Conservation (phyloP, 2,329 filamentous ascomycete genomes). For the Ophiocordyceps polyrhachis-furcata region DNA sequence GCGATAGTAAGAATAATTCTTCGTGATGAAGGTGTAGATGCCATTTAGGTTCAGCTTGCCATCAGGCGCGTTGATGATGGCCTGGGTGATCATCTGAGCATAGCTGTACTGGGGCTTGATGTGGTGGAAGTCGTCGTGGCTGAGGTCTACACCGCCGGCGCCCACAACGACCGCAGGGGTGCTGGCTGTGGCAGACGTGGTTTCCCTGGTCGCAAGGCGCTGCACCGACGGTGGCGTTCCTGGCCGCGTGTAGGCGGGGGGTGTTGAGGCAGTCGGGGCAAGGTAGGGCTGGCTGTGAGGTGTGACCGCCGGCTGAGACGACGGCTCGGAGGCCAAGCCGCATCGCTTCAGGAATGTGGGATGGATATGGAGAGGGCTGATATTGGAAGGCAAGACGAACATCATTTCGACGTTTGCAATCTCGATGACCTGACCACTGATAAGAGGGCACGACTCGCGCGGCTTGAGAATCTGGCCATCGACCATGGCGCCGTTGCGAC, state of each 20-base stretch:
- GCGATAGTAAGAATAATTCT: constrained; percentile 83
- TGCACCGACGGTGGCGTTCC: constrained; percentile 37
- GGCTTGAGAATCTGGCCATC: constrained; percentile 56
- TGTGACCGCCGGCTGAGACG: constrained; percentile 8
- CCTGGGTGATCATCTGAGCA: constrained; percentile 90
- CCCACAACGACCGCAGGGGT: constrained; percentile 19
- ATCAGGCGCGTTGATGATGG: constrained; percentile 71
- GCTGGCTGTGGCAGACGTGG: constrained; percentile 12
- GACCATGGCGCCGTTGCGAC: constrained; percentile 76
- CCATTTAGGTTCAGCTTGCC: constrained; percentile 80
- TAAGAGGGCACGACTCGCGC: constrained; percentile 45
- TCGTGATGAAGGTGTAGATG: constrained; percentile 87
- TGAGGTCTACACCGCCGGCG: constrained; percentile 49
- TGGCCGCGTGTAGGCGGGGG: constrained; percentile 39
- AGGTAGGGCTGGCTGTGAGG: constrained; percentile 26
- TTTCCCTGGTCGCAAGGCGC: constrained; percentile 9
- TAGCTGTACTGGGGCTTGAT: constrained; percentile 95
- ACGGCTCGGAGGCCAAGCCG: constrained; percentile 23
- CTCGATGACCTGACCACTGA: constrained; percentile 80
- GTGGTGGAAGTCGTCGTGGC: constrained; percentile 67
- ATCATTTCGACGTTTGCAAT: constrained; percentile 95
- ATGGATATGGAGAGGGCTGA: constrained; percentile 47
- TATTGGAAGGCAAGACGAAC: constrained; percentile 75
- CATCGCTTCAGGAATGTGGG: constrained; percentile 52
- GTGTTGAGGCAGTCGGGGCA: constrained; percentile 42